Evolutionary conservation across 352 stramenopile genomes (phyloP), one percentile per base, ranked within the genome.

Genomic region (Phytophthora cryptogea): DNA sequence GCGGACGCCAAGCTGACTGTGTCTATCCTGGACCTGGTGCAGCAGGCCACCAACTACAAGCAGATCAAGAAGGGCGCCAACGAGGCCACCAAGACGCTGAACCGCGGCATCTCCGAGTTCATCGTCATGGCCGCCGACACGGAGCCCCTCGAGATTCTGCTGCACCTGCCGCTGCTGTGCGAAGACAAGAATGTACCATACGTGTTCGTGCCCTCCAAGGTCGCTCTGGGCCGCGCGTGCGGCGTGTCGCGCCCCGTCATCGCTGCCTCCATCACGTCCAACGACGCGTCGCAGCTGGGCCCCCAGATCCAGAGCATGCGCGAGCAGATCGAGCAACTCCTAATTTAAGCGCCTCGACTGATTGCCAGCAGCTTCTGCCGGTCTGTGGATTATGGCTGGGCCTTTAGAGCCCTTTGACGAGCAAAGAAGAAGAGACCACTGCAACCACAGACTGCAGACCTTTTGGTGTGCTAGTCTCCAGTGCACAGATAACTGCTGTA

Each of bases 21-120:
- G 54, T 98, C 90, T 54, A 98, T 99, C 66, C 87, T 99, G 52
- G 97, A 99, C 77, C 82, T 99, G 53, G 92, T 99, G 46, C 97
- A 99, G 80, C 97, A 99, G 74, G 96, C 97, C 37, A 97, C 93
- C 66, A 99, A 99, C 83, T 99, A 99, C 93, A 99, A 99, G 90
- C 98, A 99, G 82, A 98, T 99, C 66, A 99, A 99, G 83, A 99
- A 99, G 86, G 98, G 98, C 50, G 98, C 98, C 54, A 99, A 99
- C 84, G 98, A 99, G 70, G 97, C 97, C 65, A 99, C 98, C 70
- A 99, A 99, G 86, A 99, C 97, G 17, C 78, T 99, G 50, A 99
- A 99, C 85, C 94, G 98, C 56, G 98, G 98, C 61, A 99, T 99
- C 77, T 97, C 92, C 48, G 97, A 99, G 83, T 98, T 99, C 70